Evolutionary conservation across 768 basidiomycete species (phyloP), one percentile per base, ranked within the genome.

Genomic region (Phanerochaete carnosa): DNA sequence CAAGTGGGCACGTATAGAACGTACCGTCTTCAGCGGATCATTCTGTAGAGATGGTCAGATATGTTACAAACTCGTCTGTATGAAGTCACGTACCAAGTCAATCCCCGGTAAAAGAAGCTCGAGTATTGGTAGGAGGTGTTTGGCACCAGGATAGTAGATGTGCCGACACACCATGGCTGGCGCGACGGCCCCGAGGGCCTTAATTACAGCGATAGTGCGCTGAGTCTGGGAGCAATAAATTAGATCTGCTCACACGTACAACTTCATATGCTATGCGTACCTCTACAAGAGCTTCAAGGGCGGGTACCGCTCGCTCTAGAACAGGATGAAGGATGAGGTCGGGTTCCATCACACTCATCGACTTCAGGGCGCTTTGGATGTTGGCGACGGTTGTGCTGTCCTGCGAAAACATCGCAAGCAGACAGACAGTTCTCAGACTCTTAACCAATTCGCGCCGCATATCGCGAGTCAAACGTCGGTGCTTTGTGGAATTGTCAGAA

Each of bases 361-460:
- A 90, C 73, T 92, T 92, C 63, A 95, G 74, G 60, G 89, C 88
- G 45, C 85, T 85, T 69, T 92, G 88, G 45, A 93, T 87, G 64
- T 93, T 90, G 16, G 79, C 73, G 29, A 90, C 87, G 1, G 91
- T 90, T 11, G 81, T 79, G 52, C 81, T 78, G 69, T 94, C 91
- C 69, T 90, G 89, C 9, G 90, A 92, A 76, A 95, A 96, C 84
- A 95, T 94, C 2, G 92, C 87, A n/a, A 95, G 79, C 29, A 96
- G 77, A 0, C 88, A 85, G 15, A 95, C 89, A 0, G 93, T 94
- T 60, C 92, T 77, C 37, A 95, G 76, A 25, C 85, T 88, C 64
- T 90, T 87, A 22, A 94, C 92, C 22, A 96, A 84, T 69, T 95
- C 92, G 52, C 88, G 82, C 68, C 84, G 89, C 86, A 96, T 95